Evolutionary conservation across 2,329 filamentous ascomycete genomes (phyloP).

Genomic region (Aspergillus sp.): DNA sequence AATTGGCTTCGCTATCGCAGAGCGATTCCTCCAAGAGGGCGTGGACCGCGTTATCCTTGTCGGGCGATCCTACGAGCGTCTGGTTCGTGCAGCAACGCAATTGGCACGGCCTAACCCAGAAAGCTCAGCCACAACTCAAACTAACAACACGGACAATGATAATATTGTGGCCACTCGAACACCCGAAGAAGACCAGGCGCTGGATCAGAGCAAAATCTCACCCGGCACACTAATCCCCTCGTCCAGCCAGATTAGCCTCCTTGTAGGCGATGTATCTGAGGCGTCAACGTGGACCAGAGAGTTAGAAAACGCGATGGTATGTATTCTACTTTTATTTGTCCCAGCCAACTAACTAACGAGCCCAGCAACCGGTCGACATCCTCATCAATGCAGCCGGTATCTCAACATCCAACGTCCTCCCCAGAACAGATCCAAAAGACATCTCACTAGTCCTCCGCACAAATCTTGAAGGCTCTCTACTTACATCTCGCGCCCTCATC

Average conservation of each 20-base stretch:
- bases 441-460: conserved; percentile 63
- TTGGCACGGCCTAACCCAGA: conserved; percentile 14
- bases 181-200: conserved; percentile 18
- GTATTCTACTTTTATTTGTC: background rate
- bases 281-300: conserved; percentile 34
- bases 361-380: conserved; percentile 49
- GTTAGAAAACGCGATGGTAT: conserved; percentile 41
- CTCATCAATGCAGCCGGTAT: conserved; percentile 81
- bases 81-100: conserved; percentile 39
- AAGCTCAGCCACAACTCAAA: background rate
- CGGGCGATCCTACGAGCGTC: conserved; percentile 54
- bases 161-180: conserved; percentile 18
- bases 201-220: background rate
- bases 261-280: conserved; percentile 41
- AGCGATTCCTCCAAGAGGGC: conserved; percentile 63
- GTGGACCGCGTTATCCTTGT: conserved; percentile 60
- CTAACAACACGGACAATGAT: background rate
- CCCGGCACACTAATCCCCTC: conserved; percentile 13
- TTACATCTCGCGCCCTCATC: conserved; percentile 40
- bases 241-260: conserved; percentile 25
- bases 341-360: background rate
- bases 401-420: conserved; percentile 64
- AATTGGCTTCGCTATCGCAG: conserved; percentile 68
- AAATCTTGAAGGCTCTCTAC: conserved; percentile 60
- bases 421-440: conserved; percentile 50